phyloP scores from a whole-genome alignment of 1,284 basidiomycete genomes.

The Chalciporus sp. region DNA sequence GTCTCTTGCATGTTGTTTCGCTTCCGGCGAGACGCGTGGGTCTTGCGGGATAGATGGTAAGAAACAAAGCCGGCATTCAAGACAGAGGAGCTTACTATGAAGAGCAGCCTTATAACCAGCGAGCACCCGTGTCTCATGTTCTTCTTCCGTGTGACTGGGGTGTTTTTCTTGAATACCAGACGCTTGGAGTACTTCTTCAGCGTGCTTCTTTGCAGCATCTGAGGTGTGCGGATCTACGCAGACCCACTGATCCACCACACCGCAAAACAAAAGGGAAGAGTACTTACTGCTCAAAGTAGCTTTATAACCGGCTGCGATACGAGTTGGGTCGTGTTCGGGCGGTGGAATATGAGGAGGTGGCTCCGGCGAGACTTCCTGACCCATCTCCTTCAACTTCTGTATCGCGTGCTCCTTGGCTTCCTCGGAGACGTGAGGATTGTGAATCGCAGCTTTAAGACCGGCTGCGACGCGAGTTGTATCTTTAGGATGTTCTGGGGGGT shows the following conservation, averaged over 20 bases:
- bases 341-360: slow-evolving; percentile 6
- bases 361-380: slow-evolving; percentile 21
- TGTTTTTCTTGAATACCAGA: slow-evolving; percentile 36
- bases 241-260: neutral
- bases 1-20: slow-evolving; percentile 52
- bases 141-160: slow-evolving; percentile 35
- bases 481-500: slow-evolving; percentile 33
- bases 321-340: slow-evolving; percentile 31
- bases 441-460: slow-evolving; percentile 56
- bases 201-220: slow-evolving; percentile 51
- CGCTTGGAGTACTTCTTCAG: slow-evolving; percentile 45
- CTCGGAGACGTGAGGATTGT: slow-evolving; percentile 54
- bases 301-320: slow-evolving; percentile 52
- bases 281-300: slow-evolving; percentile 50
- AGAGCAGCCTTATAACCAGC: slow-evolving; percentile 54
- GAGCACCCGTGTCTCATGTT: slow-evolving; percentile 44
- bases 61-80: neutral
- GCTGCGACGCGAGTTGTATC: slow-evolving; percentile 46
- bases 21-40: slow-evolving; percentile 45
- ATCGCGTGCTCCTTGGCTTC: slow-evolving; percentile 52
- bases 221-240: slow-evolving; percentile 43
- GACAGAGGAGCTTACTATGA: slow-evolving; percentile 38
- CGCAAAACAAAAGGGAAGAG: rapidly evolving
- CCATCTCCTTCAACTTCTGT: slow-evolving; percentile 46
- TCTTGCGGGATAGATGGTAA: slow-evolving; percentile 29